Evolutionary conservation across 345 rosid genomes (phyloP), one percentile per base, ranked within the genome.

Genomic region (Melastoma malabathricum): DNA sequence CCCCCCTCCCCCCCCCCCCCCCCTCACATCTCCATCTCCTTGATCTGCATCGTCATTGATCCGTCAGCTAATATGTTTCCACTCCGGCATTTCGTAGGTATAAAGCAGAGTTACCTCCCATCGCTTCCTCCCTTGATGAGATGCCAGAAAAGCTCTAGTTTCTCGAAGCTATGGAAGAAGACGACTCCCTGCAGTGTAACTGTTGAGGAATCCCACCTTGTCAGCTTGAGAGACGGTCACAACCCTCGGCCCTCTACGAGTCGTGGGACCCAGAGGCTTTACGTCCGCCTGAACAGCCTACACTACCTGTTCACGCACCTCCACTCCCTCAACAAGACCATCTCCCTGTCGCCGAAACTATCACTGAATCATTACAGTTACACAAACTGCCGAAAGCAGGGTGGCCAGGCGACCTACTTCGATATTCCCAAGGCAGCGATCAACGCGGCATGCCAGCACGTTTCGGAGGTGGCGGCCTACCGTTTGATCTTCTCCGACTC

Each of bases 261-360:
- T 67, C 95, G 96, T 0, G 89, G 98, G 13, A 90, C 98, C 1
- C 96, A 86, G 46, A 89, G 96, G 44, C 81, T 84, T 7, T 86
- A 86, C 48, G 77, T 90, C 50, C 86, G 89, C 50, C 87, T 90
- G 51, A 90, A 86, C 67, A 84, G 96, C 16, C 48, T 90, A 47
- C 93, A 87, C 46, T 90, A 78, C 59, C 69, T 87, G 48, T 75
- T 71, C 49, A 68, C 89, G 22, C 83, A 84, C 53, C 76, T 86
- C 59, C 85, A 86, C 57, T 72, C 89, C 31, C 77, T 90, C n/a
- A 85, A 87, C 59, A 90, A 87, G 68, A 60, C 81, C 55, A 81
- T 90, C 47, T 68, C 89, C 34, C 57, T 84, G 34, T 77, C 83
- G 38, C 89, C 96, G 14, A 78, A 71, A 6, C 64, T 75, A 5